Percentiles rank a stretch among this genome's conserved stretches.
Evolutionary conservation across 257 asterid species (phyloP).

Genomic region (Jacaranda mimosifolia): DNA sequence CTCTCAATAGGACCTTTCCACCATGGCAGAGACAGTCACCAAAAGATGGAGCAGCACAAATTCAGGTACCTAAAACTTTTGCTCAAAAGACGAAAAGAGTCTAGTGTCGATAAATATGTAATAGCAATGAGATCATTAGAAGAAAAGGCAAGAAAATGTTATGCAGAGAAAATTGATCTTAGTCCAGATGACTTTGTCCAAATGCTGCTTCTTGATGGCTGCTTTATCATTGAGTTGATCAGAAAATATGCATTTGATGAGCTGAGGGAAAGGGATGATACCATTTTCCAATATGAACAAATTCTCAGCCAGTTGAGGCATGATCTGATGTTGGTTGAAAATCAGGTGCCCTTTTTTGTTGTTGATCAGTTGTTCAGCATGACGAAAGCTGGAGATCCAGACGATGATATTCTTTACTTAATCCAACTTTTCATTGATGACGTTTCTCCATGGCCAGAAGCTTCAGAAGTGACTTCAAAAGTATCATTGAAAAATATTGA

Average conservation of each 20-base stretch:
- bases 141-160: slow-evolving; percentile 41
- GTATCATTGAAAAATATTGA: not conserved
- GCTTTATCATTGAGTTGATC: slow-evolving; percentile 49
- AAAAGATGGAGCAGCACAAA: slow-evolving; percentile 50
- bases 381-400: slow-evolving; percentile 43
- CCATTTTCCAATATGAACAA: slow-evolving; percentile 34
- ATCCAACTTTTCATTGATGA: slow-evolving; percentile 34
- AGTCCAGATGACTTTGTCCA: slow-evolving; percentile 37
- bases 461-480: not conserved
- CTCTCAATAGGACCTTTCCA: slow-evolving; percentile 58
- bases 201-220: slow-evolving; percentile 53
- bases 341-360: slow-evolving; percentile 55
- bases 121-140: slow-evolving; percentile 35
- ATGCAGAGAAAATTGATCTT: slow-evolving; percentile 30
- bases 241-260: slow-evolving; percentile 28
- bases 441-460: slow-evolving; percentile 40
- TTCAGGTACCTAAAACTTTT: slow-evolving; percentile 42
- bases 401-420: slow-evolving; percentile 28
- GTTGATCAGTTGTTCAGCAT: slow-evolving; percentile 42
- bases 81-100: slow-evolving; percentile 33
- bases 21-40: slow-evolving; percentile 34
- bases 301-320: slow-evolving; percentile 20
- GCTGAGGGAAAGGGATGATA: slow-evolving; percentile 26
- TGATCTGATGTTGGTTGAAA: slow-evolving; percentile 54
- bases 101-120: slow-evolving; percentile 33